These are phyloP conservation scores for Mimosa pudica DNA, from an alignment of 306 rosid species.

Conservation along the genomic window DNA sequence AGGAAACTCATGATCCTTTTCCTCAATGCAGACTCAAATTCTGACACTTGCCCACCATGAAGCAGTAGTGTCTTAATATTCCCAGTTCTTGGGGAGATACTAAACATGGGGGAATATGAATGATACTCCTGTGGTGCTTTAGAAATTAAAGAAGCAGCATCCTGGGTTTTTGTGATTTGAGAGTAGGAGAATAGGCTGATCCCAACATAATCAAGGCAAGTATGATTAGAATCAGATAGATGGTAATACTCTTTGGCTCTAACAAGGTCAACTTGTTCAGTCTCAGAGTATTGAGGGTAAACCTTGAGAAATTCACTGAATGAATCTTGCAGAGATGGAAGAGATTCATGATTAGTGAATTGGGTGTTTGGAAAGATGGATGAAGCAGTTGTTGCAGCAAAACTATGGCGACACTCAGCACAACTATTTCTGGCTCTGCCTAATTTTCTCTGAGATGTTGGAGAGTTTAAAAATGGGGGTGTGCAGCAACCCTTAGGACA, in stretches of 20 bases:
- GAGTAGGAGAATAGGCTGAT: constrained; percentile 86
- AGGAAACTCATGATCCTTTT: constrained; percentile 73
- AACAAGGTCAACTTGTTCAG: constrained; percentile 58
- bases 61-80: constrained; percentile 77
- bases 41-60: constrained; percentile 66
- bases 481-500: constrained; percentile 73
- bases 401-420: constrained; percentile 68
- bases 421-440: constrained; percentile 62
- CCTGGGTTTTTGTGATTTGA: constrained; percentile 52
- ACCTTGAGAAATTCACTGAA: constrained; percentile 63
- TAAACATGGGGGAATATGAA: constrained; percentile 72
- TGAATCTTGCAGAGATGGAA: constrained; percentile 75
- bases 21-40: constrained; percentile 74
- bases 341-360: constrained; percentile 89
- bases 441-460: constrained; percentile 36
- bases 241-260: constrained; percentile 75
- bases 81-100: constrained; percentile 74
- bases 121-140: constrained; percentile 30
- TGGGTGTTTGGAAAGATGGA: constrained; percentile 73
- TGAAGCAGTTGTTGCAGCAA: constrained; percentile 60
- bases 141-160: constrained; percentile 47
- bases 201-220: constrained; percentile 92
- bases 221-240: constrained; percentile 62
- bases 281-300: constrained; percentile 69
- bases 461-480: constrained; percentile 49